These are phyloP conservation scores for Lantana camara DNA, from an alignment of 257 asterid genomes.

Conservation along the genomic window DNA sequence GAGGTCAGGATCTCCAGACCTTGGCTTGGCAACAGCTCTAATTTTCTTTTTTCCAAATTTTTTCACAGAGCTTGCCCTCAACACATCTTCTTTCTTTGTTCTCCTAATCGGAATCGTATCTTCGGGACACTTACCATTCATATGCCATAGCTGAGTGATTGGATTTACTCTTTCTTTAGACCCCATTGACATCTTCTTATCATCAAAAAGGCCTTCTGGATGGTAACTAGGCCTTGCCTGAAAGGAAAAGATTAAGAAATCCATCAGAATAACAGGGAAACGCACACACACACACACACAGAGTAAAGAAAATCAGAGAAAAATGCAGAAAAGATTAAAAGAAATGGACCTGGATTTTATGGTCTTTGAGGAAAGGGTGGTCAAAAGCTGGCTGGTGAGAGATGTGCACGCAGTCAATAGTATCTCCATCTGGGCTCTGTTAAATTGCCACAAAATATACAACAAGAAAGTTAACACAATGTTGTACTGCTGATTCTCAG, in stretches of 20 bases:
- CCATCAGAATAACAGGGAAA: conserved; percentile 4
- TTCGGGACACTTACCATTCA: conserved; percentile 64
- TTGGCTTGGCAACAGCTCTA: conserved; percentile 59
- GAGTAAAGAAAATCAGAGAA: not conserved
- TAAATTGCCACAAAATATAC: conserved; percentile 15
- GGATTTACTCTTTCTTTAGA: conserved; percentile 40
- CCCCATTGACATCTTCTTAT: conserved; percentile 40
- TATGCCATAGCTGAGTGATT: conserved; percentile 73
- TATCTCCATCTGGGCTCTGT: conserved; percentile 84
- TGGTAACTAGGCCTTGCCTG: conserved; percentile 72
- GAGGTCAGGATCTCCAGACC: conserved; percentile 77
- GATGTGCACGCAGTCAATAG: conserved; percentile 71
- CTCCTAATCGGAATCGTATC: conserved; percentile 72
- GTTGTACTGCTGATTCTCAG: not conserved
- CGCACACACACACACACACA: no score
- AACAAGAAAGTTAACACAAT: conserved; percentile 12
- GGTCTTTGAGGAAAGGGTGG: conserved; percentile 83
- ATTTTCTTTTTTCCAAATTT: conserved; percentile 66
- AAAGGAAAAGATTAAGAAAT: not conserved
- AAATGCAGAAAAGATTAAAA: not conserved
- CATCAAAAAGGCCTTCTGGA: conserved; percentile 62
- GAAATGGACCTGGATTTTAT: conserved; percentile 65
- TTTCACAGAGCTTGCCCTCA: conserved; percentile 74
- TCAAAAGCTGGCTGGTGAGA: conserved; percentile 78
- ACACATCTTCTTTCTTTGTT: conserved; percentile 68